Conservation (phyloP, 495 filamentous ascomycete genomes). For the Penicillium mononematosum region DNA sequence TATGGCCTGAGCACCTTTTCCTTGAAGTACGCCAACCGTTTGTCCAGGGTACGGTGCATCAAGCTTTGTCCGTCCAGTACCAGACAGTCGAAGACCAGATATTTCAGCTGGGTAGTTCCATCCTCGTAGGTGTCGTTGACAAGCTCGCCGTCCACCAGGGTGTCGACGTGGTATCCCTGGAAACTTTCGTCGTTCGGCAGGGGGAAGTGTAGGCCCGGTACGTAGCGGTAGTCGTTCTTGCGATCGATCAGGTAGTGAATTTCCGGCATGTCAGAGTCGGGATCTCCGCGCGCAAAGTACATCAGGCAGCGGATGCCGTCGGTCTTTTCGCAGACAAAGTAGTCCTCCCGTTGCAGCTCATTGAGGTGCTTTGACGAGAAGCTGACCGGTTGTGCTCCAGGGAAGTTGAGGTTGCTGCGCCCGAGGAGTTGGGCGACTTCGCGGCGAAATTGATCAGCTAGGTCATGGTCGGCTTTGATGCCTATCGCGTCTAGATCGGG, state of each 20-base stretch:
- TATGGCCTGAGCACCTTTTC: conserved; percentile 79
- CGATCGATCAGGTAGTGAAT: conserved; percentile 89
- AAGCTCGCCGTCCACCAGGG: conserved; percentile 89
- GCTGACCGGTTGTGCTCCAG: conserved; percentile 92
- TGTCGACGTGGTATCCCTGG: conserved; percentile 69
- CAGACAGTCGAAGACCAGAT: conserved; percentile 90
- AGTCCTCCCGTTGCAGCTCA: conserved; percentile 77
- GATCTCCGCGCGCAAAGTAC: conserved; percentile 66
- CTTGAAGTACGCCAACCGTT: conserved; percentile 82
- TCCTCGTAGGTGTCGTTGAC: conserved; percentile 70
- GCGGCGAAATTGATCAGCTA: conserved; percentile 60
- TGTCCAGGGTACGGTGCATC: conserved; percentile 78
- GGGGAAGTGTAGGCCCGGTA: conserved; percentile 80
- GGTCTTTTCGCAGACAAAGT: conserved; percentile 97
- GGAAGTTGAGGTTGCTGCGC: conserved; percentile 65
- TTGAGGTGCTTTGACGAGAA: conserved; percentile 75
- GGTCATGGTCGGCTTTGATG: conserved; percentile 56
- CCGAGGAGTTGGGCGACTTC: conserved; percentile 77
- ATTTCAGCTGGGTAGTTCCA: conserved; percentile 67
- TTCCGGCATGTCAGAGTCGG: conserved; percentile 49
- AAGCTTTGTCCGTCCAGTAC: conserved; percentile 73
- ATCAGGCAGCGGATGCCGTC: conserved; percentile 94
- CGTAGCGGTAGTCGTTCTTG: conserved; percentile 91
- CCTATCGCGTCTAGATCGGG: conserved; percentile 55
- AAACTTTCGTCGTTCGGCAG: conserved; percentile 55